Evolutionary conservation across 352 stramenopile species (phyloP).

Genomic region (Pythium grandisporangium): DNA sequence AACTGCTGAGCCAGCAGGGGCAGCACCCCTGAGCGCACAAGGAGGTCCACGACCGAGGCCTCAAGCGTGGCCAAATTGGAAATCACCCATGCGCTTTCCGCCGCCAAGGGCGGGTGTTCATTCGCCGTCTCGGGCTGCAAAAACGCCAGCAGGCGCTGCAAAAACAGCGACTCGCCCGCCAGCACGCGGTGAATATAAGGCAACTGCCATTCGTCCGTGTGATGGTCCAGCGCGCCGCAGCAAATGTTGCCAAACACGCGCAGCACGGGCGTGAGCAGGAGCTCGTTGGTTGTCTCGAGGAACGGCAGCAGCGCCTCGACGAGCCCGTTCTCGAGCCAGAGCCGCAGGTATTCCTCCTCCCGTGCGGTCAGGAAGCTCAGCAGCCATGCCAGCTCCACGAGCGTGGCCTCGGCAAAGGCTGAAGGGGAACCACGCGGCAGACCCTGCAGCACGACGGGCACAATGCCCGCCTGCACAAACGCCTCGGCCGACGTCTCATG

Average conservation of each 20-base stretch:
- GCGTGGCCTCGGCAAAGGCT: constrained; percentile 34
- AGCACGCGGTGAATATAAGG: constrained; percentile 42
- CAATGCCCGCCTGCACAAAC: constrained; percentile 66
- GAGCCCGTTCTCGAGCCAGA: constrained; percentile 50
- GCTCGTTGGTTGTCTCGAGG: constrained; percentile 48
- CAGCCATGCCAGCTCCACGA: constrained; percentile 79
- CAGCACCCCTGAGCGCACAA: constrained; percentile 43
- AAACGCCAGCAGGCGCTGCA: constrained; percentile 51
- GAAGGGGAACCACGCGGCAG: constrained; percentile 17
- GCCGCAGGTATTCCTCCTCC: constrained; percentile 57
- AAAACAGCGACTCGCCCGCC: constrained; percentile 31
- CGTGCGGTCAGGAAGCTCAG: constrained; percentile 82
- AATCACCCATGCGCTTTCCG: constrained; percentile 65
- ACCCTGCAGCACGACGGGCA: constrained; percentile 31
- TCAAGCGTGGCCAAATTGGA: constrained; percentile 70
- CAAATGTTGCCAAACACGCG: constrained; percentile 78
- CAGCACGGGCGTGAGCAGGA: constrained; percentile 63
- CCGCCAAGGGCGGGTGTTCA: constrained; percentile 26
- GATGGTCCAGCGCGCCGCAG: constrained; percentile 52
- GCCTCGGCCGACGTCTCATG: constrained; percentile 60
- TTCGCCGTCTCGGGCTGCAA: constrained; percentile 25
- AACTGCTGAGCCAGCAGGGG: constrained; percentile 51
- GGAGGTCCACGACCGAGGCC: constrained; percentile 32
- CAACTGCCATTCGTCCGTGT: constrained; percentile 67
- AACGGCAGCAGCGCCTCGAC: constrained; percentile 44